Percentiles rank a stretch among this genome's conserved stretches.
Evolutionary conservation across 2,329 filamentous ascomycete genomes (phyloP).

Genomic region (Cladosporium sp.): DNA sequence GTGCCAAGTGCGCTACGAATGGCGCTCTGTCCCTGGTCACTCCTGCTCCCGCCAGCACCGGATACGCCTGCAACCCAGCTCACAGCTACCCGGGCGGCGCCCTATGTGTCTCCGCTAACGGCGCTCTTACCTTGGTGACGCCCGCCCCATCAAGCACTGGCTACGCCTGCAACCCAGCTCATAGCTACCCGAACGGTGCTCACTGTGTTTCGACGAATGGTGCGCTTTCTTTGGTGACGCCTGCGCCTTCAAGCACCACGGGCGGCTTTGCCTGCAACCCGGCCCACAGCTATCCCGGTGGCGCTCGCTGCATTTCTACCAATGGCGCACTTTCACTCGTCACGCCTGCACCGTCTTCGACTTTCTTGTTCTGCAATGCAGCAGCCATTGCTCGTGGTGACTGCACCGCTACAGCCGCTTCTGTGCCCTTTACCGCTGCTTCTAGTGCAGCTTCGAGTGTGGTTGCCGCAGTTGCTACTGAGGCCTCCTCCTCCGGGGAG

Average conservation of each 20-base stretch:
- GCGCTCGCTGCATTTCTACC: slow-evolving; percentile 17
- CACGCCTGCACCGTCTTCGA: slow-evolving; percentile 9
- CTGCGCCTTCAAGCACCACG: slow-evolving; percentile 1
- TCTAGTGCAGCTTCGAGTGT: background rate
- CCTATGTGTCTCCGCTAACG: slow-evolving; percentile 16
- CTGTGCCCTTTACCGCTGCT: background rate
- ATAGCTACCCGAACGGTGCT: slow-evolving; percentile 18
- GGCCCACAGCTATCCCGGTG: slow-evolving; percentile 20
- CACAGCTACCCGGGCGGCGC: slow-evolving; percentile 19
- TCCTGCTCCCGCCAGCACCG: slow-evolving; percentile 1
- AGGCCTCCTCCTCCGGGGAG: slow-evolving; percentile 4
- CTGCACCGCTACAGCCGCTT: slow-evolving; percentile 9
- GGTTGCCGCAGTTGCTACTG: background rate
- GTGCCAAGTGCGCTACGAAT: slow-evolving; percentile 16
- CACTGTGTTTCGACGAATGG: slow-evolving; percentile 15
- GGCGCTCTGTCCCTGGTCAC: slow-evolving; percentile 17
- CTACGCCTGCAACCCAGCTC: slow-evolving; percentile 18
- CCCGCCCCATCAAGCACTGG: slow-evolving; percentile 3
- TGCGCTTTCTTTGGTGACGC: slow-evolving; percentile 15
- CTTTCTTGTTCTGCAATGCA: background rate
- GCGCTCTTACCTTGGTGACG: slow-evolving; percentile 16
- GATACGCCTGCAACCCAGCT: slow-evolving; percentile 23
- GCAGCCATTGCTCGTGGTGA: slow-evolving; percentile 7
- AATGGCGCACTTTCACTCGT: slow-evolving; percentile 17
- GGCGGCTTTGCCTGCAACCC: slow-evolving; percentile 22